These are phyloP conservation scores for Cutaneotrichosporon sp. DNA, from an alignment of 1,284 basidiomycete genomes.

Conservation along the genomic window DNA sequence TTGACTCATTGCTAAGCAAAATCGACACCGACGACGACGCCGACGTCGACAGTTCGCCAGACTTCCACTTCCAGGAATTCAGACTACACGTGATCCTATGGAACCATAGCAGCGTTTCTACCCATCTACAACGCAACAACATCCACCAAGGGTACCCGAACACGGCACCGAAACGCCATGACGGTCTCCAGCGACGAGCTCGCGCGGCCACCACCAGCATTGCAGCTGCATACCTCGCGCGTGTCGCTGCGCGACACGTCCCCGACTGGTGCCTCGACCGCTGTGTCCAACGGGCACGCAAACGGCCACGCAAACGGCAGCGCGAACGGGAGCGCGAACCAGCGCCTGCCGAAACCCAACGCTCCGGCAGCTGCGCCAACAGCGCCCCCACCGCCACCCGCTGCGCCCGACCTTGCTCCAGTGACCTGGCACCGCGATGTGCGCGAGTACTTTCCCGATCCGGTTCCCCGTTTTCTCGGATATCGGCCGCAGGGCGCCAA, in stretches of 20 bases:
- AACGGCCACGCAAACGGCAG: neutral
- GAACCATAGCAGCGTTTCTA: too few relatives aligned
- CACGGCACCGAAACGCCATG: too few relatives aligned
- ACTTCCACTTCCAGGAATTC: too few relatives aligned
- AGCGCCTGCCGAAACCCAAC: neutral
- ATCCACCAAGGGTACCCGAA: too few relatives aligned
- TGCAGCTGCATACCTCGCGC: neutral
- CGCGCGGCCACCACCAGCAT: neutral
- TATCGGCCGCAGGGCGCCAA: conserved; percentile 18
- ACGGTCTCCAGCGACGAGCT: neutral
- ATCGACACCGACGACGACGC: too few relatives aligned
- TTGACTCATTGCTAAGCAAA: too few relatives aligned
- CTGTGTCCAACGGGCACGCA: neutral
- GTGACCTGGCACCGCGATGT: conserved; percentile 19
- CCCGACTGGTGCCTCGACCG: neutral
- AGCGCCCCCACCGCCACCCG: neutral
- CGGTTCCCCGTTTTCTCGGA: conserved; percentile 28
- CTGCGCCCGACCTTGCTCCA: neutral
- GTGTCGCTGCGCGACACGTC: neutral
- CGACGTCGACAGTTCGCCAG: too few relatives aligned
- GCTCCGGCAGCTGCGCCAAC: neutral
- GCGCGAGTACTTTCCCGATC: conserved; percentile 23
- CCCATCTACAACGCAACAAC: too few relatives aligned
- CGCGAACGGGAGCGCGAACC: too few relatives aligned
- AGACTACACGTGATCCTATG: too few relatives aligned